Base-by-base conservation (phyloP, 306 rosid species). In the Vigna mungo region DNA sequence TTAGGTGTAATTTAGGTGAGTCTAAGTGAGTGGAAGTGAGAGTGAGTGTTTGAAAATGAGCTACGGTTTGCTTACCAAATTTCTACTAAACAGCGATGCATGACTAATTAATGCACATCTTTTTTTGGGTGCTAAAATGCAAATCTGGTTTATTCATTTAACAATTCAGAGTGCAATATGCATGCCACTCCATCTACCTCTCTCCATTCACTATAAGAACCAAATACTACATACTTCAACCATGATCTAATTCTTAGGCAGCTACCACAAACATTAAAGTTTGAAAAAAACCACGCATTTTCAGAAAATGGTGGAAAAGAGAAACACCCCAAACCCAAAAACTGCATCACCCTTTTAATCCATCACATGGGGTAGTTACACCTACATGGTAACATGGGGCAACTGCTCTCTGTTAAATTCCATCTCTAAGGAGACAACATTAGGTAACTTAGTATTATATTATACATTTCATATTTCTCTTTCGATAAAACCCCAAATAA, bases 1-100 rank as follows among this genome's bases (percentile, higher is more conserved):
- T 70, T 78, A 47, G 82, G 71, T 74, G 69, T 37, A 60, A 74
- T 17, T 51, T 74, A 74, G 78, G 82, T 70, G 75, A 78, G n/a
- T 54, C 21, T 39, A 16, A 6, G 54, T 3, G 64, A 6, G 55
- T 3, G 64, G n/a, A 30, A 32, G 13, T 61, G 67, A 60, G 41
- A 34, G 17, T 36, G 5, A 11, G 63, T 8, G 72, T 78, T 60
- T 70, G 71, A 71, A 70, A 78, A 48, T 7, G 72, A 60, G 54
- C 9, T 0, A 70, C 11, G 6, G 64, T 78, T 78, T 78, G 82
- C 34, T 60, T 71, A 64, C 54, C 77, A 70, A 78, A 60, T 56
- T 32, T 78, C 39, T 68, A 65, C 75, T 67, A 25, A 44, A 48
- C 58, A 46, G n/a, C 12, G 7, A 78, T 47, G 67, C 66, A 16